Percentiles rank a stretch among this genome's conserved stretches.
phyloP scores from a whole-genome alignment of 352 stramenopile species.

The Peronospora belbahrii region DNA sequence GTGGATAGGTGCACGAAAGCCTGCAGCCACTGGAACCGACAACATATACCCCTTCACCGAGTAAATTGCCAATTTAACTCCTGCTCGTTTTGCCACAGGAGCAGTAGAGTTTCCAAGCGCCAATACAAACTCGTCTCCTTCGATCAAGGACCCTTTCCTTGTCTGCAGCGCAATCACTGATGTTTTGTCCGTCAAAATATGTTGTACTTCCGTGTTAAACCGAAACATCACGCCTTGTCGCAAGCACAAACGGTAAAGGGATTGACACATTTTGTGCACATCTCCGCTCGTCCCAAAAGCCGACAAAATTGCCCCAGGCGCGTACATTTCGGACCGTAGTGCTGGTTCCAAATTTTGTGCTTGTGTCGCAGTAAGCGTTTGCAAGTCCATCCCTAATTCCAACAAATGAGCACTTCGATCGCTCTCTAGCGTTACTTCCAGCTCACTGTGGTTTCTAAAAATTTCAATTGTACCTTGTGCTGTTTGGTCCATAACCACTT shows the following conservation, averaged over 20 bases:
- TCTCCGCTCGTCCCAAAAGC: constrained; percentile 80
- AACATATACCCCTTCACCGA: constrained; percentile 82
- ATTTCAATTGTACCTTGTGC: constrained; percentile 79
- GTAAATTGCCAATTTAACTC: constrained; percentile 75
- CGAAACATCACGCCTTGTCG: constrained; percentile 84
- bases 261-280: constrained; percentile 85
- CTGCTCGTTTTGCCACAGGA: constrained; percentile 52
- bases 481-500: constrained; percentile 83
- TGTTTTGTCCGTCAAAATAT: constrained; percentile 71
- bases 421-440: constrained; percentile 64
- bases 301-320: constrained; percentile 62
- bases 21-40: constrained; percentile 62
- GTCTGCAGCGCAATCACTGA: constrained; percentile 77
- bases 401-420: constrained; percentile 62
- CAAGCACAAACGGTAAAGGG: constrained; percentile 70
- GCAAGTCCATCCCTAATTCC: constrained; percentile 74
- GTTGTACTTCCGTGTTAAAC: constrained; percentile 76
- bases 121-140: constrained; percentile 83
- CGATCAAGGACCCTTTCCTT: constrained; percentile 69
- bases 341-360: constrained; percentile 64
- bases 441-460: constrained; percentile 44
- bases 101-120: constrained; percentile 74
- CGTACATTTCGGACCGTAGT: constrained; percentile 48
- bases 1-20: constrained; percentile 57
- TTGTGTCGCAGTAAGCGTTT: constrained; percentile 45